These are phyloP conservation scores for Carpinus fangiana DNA, from an alignment of 306 rosid genomes.

Conservation along the genomic window DNA sequence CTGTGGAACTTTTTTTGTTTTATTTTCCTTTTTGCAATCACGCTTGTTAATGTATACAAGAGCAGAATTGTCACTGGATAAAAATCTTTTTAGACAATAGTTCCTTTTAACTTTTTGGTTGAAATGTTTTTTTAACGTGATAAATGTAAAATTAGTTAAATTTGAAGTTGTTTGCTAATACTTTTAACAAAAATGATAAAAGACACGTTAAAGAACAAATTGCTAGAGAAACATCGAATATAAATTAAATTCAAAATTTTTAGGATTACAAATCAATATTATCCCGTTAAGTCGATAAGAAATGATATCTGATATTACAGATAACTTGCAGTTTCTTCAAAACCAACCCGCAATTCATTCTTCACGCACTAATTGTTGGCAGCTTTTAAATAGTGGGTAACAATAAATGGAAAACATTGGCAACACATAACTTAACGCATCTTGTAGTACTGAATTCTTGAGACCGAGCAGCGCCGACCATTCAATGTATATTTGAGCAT, in stretches of 20 bases:
- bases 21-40: neutral
- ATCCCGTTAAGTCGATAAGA: conserved; percentile 15
- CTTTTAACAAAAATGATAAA: neutral
- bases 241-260: conserved; percentile 32
- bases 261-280: conserved; percentile 30
- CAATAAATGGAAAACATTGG: conserved; percentile 13
- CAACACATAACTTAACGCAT: conserved; percentile 58
- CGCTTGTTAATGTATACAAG: neutral
- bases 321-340: conserved; percentile 16
- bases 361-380: conserved; percentile 28
- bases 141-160: no score
- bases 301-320: conserved; percentile 27
- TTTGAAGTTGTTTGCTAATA: no score
- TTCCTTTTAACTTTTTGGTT: no score
- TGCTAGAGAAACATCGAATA: neutral
- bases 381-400: conserved; percentile 1
- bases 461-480: conserved; percentile 57
- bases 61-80: neutral
- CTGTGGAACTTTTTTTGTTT: neutral
- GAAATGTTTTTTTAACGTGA: no score
- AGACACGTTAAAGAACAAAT: no score
- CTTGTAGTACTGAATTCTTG: conserved; percentile 77
- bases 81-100: no score
- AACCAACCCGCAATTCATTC: neutral
- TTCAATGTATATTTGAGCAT: conserved; percentile 74